phyloP scores from a whole-genome alignment of 176 grass and related monocot genomes.

The Rhynchospora tenuis region DNA sequence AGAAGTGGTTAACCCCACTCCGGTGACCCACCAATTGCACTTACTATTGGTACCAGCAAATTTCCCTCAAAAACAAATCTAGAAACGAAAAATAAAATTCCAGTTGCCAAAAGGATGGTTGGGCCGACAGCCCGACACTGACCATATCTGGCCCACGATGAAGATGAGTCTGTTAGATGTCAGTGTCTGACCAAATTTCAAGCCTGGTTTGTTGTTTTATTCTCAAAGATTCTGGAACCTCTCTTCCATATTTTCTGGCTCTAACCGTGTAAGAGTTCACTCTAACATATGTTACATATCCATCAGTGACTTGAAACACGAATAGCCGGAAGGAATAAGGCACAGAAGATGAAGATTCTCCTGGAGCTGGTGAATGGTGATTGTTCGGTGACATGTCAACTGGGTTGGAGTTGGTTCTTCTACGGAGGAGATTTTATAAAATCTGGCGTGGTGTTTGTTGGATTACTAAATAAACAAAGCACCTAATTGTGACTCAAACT shows the following conservation, averaged over 20 bases:
- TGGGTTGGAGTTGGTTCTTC: no score
- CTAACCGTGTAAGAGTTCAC: neutral
- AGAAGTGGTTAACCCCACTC: no score
- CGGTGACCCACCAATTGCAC: no score
- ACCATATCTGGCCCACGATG: neutral
- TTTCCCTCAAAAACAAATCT: no score
- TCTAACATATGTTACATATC: no score
- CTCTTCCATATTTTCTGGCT: neutral
- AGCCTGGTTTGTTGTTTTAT: neutral
- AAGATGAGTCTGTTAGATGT: neutral
- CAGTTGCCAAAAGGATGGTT: neutral
- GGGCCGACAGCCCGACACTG: neutral
- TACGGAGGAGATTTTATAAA: no score
- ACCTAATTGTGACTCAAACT: neutral
- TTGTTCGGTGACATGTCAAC: no score
- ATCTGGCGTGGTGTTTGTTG: neutral
- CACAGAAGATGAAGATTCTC: no score
- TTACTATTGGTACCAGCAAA: neutral
- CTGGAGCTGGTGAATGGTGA: no score
- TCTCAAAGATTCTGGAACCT: neutral
- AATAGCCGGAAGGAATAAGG: no score
- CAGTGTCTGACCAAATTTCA: neutral
- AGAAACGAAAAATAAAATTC: neutral
- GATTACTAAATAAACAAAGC: neutral
- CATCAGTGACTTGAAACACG: neutral